Base-by-base conservation (phyloP, 768 basidiomycete species). In the Leccinum broughii region DNA sequence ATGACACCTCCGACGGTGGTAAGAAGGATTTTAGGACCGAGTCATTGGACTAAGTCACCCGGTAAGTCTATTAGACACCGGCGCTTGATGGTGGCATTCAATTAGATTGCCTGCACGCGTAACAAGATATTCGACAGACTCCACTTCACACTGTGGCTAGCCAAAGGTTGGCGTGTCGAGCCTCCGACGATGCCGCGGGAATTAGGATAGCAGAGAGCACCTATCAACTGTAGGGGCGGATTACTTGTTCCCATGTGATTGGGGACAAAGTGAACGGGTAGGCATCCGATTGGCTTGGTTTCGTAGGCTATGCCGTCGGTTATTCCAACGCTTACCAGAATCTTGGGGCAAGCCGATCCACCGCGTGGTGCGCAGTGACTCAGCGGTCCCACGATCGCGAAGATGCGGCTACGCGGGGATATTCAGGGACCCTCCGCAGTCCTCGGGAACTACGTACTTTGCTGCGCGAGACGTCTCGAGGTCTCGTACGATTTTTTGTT, bases 21-120 rank as follows among this genome's bases (percentile, higher is more conserved):
- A 46, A 35, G 26, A 41, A 41, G 37, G 37, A 37, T 37, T 37
- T 37, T 37, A 15, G 14, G 37, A 37, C 37, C 39, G 44, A 46
- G 20, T 20, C 20, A 20, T 13, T 11, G 44, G 44, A 20, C 5
- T 5, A 20, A 22, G 58, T 71, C 69, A 70, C 56, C 69, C 44
- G 69, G 69, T 39, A 2, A 63, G 20, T 22, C 46, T 37, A 9
- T 15, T 56, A 41, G 22, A 64, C 30, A 35, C 69, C 69, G 69
- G 15, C 24, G n/a, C 6, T 30, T 6, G 17, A 15, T n/a, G 9
- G 44, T 20, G 44, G 44, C 44, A 46, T 46, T 13, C 7, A 46
- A 46, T 46, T 0, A 20, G 44, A 20, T 13, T 46, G 6, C 20
- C 9, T 52, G 51, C 3, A n/a, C 49, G 58, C 56, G 55, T 53